Conservation (phyloP, 2,329 filamentous ascomycete species). For the Hymenoscyphus salicellus region DNA sequence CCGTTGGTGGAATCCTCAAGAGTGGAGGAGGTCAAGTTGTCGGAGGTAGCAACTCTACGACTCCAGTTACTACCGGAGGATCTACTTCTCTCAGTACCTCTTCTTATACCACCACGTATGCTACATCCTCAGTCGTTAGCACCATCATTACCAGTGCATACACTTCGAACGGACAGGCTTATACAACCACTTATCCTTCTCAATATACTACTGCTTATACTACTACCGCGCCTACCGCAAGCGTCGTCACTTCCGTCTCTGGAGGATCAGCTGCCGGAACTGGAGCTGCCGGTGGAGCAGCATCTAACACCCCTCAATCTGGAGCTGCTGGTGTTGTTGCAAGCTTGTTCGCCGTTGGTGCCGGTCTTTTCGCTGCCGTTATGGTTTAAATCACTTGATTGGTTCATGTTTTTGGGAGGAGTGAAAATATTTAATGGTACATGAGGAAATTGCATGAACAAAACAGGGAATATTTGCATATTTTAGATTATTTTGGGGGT, state of each 20-base stretch:
- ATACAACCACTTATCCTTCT: neutral
- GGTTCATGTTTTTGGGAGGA: neutral
- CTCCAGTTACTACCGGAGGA: neutral
- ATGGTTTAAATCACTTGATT: neutral
- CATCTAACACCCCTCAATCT: neutral
- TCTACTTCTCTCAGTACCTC: conserved; percentile 6
- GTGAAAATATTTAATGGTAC: neutral
- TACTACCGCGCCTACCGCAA: neutral
- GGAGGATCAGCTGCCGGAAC: neutral
- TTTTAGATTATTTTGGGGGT: neutral
- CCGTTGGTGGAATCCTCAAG: conserved; percentile 38
- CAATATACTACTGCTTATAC: neutral
- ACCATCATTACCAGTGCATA: neutral
- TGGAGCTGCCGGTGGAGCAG: neutral
- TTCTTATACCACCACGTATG: conserved; percentile 9
- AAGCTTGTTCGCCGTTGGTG: conserved; percentile 6
- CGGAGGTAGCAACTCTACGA: neutral
- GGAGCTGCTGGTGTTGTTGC: conserved; percentile 4
- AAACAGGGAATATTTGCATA: neutral
- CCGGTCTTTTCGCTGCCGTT: conserved; percentile 7
- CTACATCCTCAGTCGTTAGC: conserved; percentile 6
- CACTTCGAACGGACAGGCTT: neutral
- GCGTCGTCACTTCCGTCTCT: neutral
- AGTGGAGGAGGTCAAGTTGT: neutral
- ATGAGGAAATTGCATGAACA: neutral